Base-by-base conservation (phyloP, 1,139 yeast genomes). In the Candida tetrigidarum region DNA sequence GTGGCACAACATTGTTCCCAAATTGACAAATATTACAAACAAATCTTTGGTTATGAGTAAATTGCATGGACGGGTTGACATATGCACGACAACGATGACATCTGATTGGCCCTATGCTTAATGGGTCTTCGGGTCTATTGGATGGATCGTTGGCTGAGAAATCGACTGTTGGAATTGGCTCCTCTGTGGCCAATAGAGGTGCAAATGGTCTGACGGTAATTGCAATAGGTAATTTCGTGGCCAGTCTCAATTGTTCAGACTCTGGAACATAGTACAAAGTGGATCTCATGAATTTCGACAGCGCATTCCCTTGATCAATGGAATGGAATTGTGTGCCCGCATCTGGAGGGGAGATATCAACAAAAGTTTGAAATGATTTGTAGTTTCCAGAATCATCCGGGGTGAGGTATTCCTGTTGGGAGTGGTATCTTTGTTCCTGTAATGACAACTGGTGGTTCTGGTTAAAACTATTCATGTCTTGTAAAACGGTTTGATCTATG, bases 21-120 rank as follows among this genome's bases (percentile, higher is more conserved):
- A 87, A 88, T 50, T 83, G 85, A 67, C 99, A 93, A 58, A 93
- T 81, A 64, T 93, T 93, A 71, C 99, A 93, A 20, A 81, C 75
- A 64, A 89, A 87, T 49, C 71, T 74, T 37, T 84, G 81, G 35
- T 84, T 84, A 42, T 76, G 78, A 8, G 82, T 76, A 54, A 86
- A 84, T 54, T 83, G 84, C 84, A 88, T 86, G 14, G 84, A 80
- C 2, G 98, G 96, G 61, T 93, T 93, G 53, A 91, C 76, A 63
- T 91, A 93, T 1, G 96, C 80, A 48, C 97, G 80, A 66, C 99
- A 93, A 48, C 99, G 83, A 53, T 82, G 80, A 66, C 99, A 93
- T 56, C 99, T 79, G 29, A 96, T 84, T 1, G 97, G 97, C 0
- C 91, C 89, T 18, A 62, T 59, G 39, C 71, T 76, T 36, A 64